Conservation (phyloP, 176 grass and related monocot species). For the Phoenix roebelenii region DNA sequence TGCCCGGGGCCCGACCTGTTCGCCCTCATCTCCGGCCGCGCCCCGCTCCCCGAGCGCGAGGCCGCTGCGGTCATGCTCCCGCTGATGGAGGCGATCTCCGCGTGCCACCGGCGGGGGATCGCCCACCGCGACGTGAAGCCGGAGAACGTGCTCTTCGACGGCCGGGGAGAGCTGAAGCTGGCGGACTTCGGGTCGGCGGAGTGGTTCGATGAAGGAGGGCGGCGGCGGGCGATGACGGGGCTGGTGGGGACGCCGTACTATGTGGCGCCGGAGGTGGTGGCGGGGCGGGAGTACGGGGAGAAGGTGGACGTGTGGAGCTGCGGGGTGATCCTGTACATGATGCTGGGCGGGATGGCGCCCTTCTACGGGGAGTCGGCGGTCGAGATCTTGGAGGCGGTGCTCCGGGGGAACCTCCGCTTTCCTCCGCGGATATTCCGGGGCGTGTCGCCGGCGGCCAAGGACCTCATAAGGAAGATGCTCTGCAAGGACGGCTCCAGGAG, state of each 20-base stretch:
- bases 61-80: slow-evolving; percentile 28
- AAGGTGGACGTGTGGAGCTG: slow-evolving; percentile 94
- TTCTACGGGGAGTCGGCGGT: slow-evolving; percentile 47
- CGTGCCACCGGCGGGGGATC: slow-evolving; percentile 59
- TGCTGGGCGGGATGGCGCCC: slow-evolving; percentile 48
- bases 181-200: slow-evolving; percentile 64
- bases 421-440: slow-evolving; percentile 37
- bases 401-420: slow-evolving; percentile 47
- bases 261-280: slow-evolving; percentile 71
- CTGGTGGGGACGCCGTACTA: slow-evolving; percentile 71
- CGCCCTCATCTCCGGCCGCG: slow-evolving; percentile 29
- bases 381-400: slow-evolving; percentile 56
- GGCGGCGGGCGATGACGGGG: slow-evolving; percentile 30
- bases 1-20: slow-evolving; percentile 45
- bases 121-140: slow-evolving; percentile 88
- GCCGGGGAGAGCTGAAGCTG: slow-evolving; percentile 39
- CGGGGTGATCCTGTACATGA: slow-evolving; percentile 67
- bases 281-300: slow-evolving; percentile 42
- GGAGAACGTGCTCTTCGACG: slow-evolving; percentile 66
- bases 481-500: slow-evolving; percentile 57
- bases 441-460: slow-evolving; percentile 49
- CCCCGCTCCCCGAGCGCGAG: slow-evolving; percentile 48
- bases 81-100: slow-evolving; percentile 30
- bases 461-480: slow-evolving; percentile 69
- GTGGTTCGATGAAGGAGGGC: slow-evolving; percentile 39